Evolutionary conservation across 2,329 filamentous ascomycete species (phyloP), one percentile per base, ranked within the genome.

Genomic region (Sarocladium oryzae): DNA sequence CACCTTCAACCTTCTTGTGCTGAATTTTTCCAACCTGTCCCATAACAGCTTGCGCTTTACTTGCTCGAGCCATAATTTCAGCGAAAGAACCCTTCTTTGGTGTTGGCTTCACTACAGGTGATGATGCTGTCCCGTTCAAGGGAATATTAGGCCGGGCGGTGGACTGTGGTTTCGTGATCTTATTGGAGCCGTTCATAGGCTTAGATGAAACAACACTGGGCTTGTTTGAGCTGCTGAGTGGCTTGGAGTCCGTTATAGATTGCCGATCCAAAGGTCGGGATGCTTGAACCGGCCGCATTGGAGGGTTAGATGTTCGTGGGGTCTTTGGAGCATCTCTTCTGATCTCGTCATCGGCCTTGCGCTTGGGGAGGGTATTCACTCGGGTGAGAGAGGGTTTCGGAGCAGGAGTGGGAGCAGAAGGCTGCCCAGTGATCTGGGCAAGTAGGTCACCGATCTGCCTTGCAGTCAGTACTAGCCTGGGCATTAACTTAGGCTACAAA

Each of bases 51-150:
- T 87, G 81, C 11, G 81, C 84, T 54, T 81, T 80, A 60, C 86
- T 82, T 28, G 82, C 88, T 57, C 85, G 78, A 51, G 84, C 84
- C 68, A 91, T 76, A 54, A 89, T 85, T 60, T 89, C 86, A 33
- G 83, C 80, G 63, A 82, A 91, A 0, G 84, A 87, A 2, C 85
- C 84, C 61, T 86, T 88, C 66, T 89, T 89, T 1, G 82, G 83
- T 2, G 77, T 68, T 2, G 70, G 64, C 53, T 69, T 69, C 4
- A 70, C 61, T 1, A 64, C 60, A 16, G 65, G 72, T 63, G 69
- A 73, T 58, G 60, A 70, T 58, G 60, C 56, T 26, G 57, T 7
- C 61, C 56, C n/a, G 56, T 52, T 26, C 50, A 50, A 36, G 63
- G 51, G 24, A n/a, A n/a, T n/a, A n/a, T 37, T 57, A 2, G 53